Evolutionary conservation across 2,329 filamentous ascomycete species (phyloP).

Genomic region (Pezicula rhizophila): DNA sequence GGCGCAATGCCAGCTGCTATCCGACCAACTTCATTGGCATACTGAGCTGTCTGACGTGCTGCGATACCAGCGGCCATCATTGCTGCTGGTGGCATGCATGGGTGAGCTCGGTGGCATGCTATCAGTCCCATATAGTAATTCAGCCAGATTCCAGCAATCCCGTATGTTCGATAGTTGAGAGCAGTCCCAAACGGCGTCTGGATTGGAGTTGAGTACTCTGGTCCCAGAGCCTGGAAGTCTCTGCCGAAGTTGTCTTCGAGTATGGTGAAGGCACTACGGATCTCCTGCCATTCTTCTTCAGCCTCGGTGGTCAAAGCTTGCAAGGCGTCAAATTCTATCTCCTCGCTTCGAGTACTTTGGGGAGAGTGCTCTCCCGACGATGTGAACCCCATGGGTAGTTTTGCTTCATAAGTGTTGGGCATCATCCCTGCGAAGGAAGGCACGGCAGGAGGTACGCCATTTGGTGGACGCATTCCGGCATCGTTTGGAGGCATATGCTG

Average conservation of each 20-base stretch:
- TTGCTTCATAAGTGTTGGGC: constrained; percentile 18
- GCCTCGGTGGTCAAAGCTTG: constrained; percentile 18
- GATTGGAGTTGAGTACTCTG: constrained; percentile 57
- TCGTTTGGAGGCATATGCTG: not conserved
- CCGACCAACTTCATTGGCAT: constrained; percentile 70
- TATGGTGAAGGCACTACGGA: constrained; percentile 63
- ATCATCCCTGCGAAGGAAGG: constrained; percentile 26
- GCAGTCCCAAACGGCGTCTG: constrained; percentile 77
- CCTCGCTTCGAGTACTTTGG: constrained; percentile 14
- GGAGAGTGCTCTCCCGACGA: constrained; percentile 13
- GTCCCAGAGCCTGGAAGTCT: constrained; percentile 68
- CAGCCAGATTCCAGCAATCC: constrained; percentile 83
- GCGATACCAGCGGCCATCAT: constrained; percentile 80
- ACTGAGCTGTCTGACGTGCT: constrained; percentile 62
- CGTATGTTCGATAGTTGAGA: constrained; percentile 76
- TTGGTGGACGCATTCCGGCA: not conserved
- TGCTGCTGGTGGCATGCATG: constrained; percentile 83
- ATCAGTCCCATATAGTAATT: constrained; percentile 83
- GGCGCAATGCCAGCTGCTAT: constrained; percentile 68
- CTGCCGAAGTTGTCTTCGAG: constrained; percentile 62
- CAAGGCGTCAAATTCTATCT: constrained; percentile 19
- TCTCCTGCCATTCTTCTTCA: constrained; percentile 66
- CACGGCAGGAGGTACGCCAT: constrained; percentile 14
- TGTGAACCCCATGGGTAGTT: constrained; percentile 26
- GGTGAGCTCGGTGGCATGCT: constrained; percentile 74